Evolutionary conservation across 495 filamentous ascomycete species (phyloP), one percentile per base, ranked within the genome.

Genomic region (Aspergillus wentii): DNA sequence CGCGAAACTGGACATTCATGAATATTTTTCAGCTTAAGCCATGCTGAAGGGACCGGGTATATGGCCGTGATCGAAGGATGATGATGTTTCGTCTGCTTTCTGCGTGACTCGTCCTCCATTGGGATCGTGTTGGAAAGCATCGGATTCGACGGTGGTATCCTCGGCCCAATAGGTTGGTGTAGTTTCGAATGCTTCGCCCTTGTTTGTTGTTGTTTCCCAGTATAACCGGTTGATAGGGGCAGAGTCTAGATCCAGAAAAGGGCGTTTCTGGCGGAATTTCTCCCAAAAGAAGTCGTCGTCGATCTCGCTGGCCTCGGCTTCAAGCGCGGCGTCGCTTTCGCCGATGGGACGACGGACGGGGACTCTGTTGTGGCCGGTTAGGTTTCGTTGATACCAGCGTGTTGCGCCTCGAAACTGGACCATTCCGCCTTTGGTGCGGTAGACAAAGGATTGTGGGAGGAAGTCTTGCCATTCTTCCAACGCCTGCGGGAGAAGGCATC

Each of bases 401-500:
- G 46, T 53, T 16, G 10, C 14, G 7, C 58, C 55, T 9, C 28
- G n/a, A 17, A 57, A 51, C 25, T 37, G 0, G 8, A 67, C 50
- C 33, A 44, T 18, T 8, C 66, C 65, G 1, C 46, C 46, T 0
- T 33, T 11, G 2, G 54, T 68, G 19, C 29, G 17, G 35, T 71
- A 72, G 3, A 17, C 6, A 41, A 66, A 47, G 0, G 36, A 35
- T 14, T 54, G 49, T 0, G 65, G 71, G 10, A 80, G 40, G 30
- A 77, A 73, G 30, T 62, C 60, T 7, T 40, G 44, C 61, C 77
- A 81, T 47, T 75, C 69, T 42, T 66, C 59, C 1, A 74, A 42
- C 25, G 69, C 49, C 18, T 56, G 52, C 0, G 74, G 75, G 7
- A 75, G 41, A 10, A 61, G 21, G 3, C 48, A 40, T n/a, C 41